Base-by-base conservation (phyloP, 2,329 filamentous ascomycete genomes). In the Cryphonectria nitschkei region DNA sequence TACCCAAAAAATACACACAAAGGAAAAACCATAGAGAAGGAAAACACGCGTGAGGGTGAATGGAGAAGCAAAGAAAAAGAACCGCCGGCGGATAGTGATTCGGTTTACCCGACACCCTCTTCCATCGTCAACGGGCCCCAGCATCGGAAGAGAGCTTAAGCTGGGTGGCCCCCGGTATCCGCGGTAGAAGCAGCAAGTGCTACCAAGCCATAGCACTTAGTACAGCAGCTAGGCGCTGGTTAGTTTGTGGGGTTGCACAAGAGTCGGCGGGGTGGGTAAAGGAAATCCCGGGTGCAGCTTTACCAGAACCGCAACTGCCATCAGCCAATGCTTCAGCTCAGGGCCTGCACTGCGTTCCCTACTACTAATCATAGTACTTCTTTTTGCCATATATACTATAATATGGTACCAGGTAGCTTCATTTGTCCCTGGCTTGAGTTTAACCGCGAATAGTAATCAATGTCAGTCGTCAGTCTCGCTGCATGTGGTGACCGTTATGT, bases 81-180 rank as follows among this genome's bases (percentile, higher is more conserved):
- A 22, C 61, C 26, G 61, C 61, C 61, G n/a, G 32, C 61, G 61
- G 41, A 29, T 50, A 52, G 19, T 29, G 29, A 52, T 34, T 50
- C 63, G 41, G 26, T 22, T 13, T 29, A 46, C 63, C 29, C 43
- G 63, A 43, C 46, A 50, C 22, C 46, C 46, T 39, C 46, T n/a
- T 50, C 63, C 63, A 6, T 34, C 63, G 41, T 34, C 41, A 5
- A 5, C 29, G 41, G 43, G 26, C 34, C 41, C 34, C 46, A 39
- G 32, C 26, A 65, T 67, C 65, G 65, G 67, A 68, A 68, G 62
- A 68, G 67, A 68, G 58, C 67, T 68, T 68, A 68, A 61, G 67
- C 67, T 52, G 13, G 16, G 8, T 4, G 3, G 34, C 34, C 43
- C 41, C 29, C 29, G 4, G 19, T 60, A 37, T 62, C 67, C 29